Evolutionary conservation across 2,329 filamentous ascomycete species (phyloP).

Genomic region (Cladosporium velox): DNA sequence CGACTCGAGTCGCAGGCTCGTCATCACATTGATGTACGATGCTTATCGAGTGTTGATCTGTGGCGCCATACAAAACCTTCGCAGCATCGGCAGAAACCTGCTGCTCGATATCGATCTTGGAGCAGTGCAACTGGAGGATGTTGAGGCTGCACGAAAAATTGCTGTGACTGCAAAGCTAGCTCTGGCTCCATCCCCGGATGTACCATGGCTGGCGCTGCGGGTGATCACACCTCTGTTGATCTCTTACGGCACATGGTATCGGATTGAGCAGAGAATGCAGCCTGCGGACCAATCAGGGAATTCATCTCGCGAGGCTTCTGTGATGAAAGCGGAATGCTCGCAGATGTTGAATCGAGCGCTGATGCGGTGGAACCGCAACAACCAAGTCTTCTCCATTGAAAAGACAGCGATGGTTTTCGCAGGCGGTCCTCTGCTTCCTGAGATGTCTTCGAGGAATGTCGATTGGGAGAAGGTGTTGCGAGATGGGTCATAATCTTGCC

Average conservation of each 20-base stretch:
- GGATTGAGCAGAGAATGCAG: neutral
- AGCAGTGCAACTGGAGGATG: neutral
- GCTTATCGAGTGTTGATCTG: neutral
- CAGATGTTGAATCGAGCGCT: neutral
- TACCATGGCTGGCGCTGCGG: neutral
- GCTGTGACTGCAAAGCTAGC: neutral
- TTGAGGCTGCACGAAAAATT: neutral
- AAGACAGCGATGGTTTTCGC: neutral
- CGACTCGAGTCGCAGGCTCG: neutral
- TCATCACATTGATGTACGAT: neutral
- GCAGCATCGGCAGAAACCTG: neutral
- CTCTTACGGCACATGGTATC: neutral
- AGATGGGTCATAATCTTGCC: neutral
- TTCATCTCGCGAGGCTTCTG: neutral
- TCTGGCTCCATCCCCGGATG: neutral
- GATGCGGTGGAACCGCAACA: neutral
- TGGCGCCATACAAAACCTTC: neutral
- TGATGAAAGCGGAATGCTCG: neutral
- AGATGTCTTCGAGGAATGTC: neutral
- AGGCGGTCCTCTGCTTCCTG: neutral
- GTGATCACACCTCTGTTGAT: neutral
- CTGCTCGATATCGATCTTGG: neutral
- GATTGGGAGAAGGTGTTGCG: neutral
- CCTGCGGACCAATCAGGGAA: no score
- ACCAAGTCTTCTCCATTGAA: neutral